These are phyloP conservation scores for Leccinum uliginosum DNA, from an alignment of 768 basidiomycete genomes.

Conservation along the genomic window DNA sequence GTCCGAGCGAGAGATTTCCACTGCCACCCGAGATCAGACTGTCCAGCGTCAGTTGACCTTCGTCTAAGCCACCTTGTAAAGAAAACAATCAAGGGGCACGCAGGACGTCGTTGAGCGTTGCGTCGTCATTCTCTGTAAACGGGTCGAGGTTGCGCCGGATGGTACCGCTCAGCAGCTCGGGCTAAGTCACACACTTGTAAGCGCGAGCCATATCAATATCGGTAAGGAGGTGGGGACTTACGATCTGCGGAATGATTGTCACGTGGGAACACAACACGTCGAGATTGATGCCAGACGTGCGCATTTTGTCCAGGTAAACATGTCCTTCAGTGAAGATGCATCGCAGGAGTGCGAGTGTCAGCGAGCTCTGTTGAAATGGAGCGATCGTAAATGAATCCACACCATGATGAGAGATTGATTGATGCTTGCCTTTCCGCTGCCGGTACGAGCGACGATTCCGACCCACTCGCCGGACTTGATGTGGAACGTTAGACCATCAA, in stretches of 20 bases:
- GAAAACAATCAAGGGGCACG: constrained; percentile 44
- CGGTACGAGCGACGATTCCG: constrained; percentile 1
- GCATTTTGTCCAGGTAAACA: background rate
- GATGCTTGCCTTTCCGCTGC: background rate
- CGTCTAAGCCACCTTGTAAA: constrained; percentile 35
- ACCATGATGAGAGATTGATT: background rate
- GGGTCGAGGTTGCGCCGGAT: constrained; percentile 61
- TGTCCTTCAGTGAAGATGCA: constrained; percentile 1
- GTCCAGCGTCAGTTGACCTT: constrained; percentile 40
- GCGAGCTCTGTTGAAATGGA: background rate
- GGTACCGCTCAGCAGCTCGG: constrained; percentile 41
- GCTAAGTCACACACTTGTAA: background rate
- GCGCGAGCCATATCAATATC: background rate
- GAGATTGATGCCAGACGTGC: background rate
- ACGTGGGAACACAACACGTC: background rate
- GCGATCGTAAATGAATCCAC: background rate
- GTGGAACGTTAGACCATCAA: background rate
- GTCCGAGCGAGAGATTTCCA: constrained; percentile 50
- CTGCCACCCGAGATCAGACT: constrained; percentile 42
- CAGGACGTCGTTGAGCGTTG: constrained; percentile 44
- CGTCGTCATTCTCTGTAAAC: constrained; percentile 51
- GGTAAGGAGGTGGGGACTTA: background rate
- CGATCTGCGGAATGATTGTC: constrained; percentile 1
- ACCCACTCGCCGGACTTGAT: constrained; percentile 1
- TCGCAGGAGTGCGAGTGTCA: constrained; percentile 2